Evolutionary conservation across 306 rosid species (phyloP).

Genomic region (Lupinus albus): DNA sequence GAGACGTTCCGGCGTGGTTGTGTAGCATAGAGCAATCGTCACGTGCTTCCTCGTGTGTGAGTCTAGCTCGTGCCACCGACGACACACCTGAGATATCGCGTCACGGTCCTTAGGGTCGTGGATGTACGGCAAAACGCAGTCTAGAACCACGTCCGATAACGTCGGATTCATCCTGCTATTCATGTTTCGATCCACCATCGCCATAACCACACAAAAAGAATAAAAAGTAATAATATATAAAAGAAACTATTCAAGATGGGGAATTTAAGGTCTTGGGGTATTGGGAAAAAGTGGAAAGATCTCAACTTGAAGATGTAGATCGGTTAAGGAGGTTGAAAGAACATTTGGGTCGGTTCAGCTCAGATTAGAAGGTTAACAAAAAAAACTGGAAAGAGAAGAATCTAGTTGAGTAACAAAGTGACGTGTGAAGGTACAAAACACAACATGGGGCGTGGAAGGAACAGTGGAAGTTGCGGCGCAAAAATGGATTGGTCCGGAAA

Average conservation of each 20-base stretch:
- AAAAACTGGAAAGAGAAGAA: neutral
- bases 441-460: neutral
- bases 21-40: conserved; percentile 91
- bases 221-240: neutral
- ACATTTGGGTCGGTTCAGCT: neutral
- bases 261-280: conserved; percentile 12
- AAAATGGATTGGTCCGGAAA: neutral
- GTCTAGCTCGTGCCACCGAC: conserved; percentile 86
- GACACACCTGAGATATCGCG: conserved; percentile 82
- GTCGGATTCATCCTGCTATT: neutral
- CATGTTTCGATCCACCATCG: conserved; percentile 17
- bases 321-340: conserved; percentile 3
- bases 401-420: conserved; percentile 10
- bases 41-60: conserved; percentile 89
- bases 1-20: conserved; percentile 75
- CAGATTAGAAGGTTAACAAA: neutral
- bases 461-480: conserved; percentile 24
- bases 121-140: conserved; percentile 79
- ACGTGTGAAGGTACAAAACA: neutral
- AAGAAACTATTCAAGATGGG: neutral
- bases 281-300: conserved; percentile 4
- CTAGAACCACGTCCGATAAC: conserved; percentile 65
- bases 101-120: conserved; percentile 77
- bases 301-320: conserved; percentile 20
- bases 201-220: neutral